phyloP scores from a whole-genome alignment of 106 monocot species.

The Allium cepa region DNA sequence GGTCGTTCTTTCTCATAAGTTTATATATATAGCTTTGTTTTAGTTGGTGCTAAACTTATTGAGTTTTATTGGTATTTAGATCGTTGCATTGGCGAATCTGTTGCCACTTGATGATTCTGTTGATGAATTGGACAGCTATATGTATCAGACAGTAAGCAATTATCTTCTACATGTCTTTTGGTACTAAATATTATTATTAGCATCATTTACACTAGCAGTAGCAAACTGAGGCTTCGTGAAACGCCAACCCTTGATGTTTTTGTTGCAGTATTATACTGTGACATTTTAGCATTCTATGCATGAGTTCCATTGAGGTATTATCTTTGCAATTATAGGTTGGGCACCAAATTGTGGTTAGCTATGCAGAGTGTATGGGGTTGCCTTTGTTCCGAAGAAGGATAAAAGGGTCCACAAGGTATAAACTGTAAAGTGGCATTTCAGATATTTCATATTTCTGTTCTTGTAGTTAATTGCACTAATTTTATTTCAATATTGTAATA shows the following conservation, averaged over 20 bases:
- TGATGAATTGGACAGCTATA: slow-evolving; percentile 97
- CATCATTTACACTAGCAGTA: too few species aligned
- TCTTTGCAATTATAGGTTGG: slow-evolving; percentile 50
- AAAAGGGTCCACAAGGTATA: slow-evolving; percentile 60
- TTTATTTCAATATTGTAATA: too few species aligned
- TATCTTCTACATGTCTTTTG: not conserved
- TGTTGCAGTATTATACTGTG: too few species aligned
- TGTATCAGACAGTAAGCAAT: slow-evolving; percentile 90
- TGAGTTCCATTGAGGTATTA: not conserved
- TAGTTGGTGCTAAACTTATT: not conserved
- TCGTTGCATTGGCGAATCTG: slow-evolving; percentile 92
- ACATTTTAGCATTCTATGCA: too few species aligned
- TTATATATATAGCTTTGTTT: not conserved
- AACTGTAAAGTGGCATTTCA: too few species aligned
- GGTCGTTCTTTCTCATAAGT: slow-evolving; percentile 12
- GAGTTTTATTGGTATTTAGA: slow-evolving; percentile 18
- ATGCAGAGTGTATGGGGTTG: slow-evolving; percentile 96
- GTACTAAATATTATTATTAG: too few species aligned
- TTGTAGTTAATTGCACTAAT: not conserved
- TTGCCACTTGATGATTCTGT: slow-evolving; percentile 82
- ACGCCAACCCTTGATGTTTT: too few species aligned
- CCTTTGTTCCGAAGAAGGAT: slow-evolving; percentile 89
- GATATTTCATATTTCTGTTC: not conserved
- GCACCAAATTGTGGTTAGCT: slow-evolving; percentile 79
- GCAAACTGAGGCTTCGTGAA: too few species aligned